Evolutionary conservation across 805 yeast genomes (phyloP).

Genomic region (Vanderwaltozyma polyspora): DNA sequence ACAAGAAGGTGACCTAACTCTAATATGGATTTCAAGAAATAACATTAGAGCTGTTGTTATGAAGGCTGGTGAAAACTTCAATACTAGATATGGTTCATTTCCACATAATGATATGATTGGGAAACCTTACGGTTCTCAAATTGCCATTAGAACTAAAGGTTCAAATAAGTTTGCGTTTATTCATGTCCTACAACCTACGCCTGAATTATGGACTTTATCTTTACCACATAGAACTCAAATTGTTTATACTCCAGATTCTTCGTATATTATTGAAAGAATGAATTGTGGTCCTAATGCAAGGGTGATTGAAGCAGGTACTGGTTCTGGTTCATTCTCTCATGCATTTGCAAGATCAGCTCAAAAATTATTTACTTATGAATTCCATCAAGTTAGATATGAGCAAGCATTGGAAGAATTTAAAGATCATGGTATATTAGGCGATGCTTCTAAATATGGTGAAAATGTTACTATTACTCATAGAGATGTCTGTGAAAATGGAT

Average conservation of each 20-base stretch:
- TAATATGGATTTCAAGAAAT: constrained; percentile 76
- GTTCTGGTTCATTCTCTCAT: constrained; percentile 92
- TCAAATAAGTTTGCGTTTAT: constrained; percentile 54
- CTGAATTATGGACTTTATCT: constrained; percentile 94
- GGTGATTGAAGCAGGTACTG: constrained; percentile 96
- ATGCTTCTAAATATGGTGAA: constrained; percentile 10
- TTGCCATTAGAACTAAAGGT: constrained; percentile 57
- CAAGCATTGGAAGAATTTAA: constrained; percentile 74
- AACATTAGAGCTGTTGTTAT: constrained; percentile 66
- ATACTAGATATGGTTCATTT: constrained; percentile 84
- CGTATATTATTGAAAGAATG: constrained; percentile 78
- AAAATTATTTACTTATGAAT: constrained; percentile 73
- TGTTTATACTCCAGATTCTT: constrained; percentile 90
- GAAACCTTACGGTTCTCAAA: constrained; percentile 70
- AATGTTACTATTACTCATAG: constrained; percentile 71
- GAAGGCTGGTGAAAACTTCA: constrained; percentile 46
- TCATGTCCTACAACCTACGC: constrained; percentile 80
- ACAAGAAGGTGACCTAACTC: constrained; percentile 76
- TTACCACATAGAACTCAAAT: constrained; percentile 96
- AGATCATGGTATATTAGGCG: constrained; percentile 46
- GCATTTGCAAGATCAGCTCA: constrained; percentile 83
- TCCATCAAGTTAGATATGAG: constrained; percentile 70
- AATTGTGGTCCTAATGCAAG: constrained; percentile 60
- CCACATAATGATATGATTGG: constrained; percentile 82
- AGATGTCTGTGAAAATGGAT: constrained; percentile 87